These are phyloP conservation scores for Ogataea methanolica DNA, from an alignment of 805 yeast genomes.

Conservation along the genomic window DNA sequence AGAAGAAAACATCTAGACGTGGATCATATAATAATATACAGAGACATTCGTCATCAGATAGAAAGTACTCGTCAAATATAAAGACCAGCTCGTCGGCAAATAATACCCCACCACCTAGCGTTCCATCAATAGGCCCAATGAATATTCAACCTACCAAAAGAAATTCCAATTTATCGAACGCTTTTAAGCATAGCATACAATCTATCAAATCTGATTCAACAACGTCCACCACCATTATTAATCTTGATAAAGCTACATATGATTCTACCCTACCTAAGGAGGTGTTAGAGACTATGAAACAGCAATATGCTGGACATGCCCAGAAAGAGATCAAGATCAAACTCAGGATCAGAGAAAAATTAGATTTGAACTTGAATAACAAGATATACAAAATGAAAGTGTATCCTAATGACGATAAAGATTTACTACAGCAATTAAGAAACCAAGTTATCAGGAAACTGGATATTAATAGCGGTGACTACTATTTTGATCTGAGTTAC, in stretches of 20 bases:
- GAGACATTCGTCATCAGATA: conserved; percentile 4
- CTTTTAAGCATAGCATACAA: neutral
- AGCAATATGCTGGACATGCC: neutral
- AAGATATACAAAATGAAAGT: conserved; percentile 24
- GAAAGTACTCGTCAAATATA: conserved; percentile 6
- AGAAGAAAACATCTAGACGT: conserved; percentile 18
- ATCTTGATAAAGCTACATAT: neutral
- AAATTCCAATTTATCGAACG: neutral
- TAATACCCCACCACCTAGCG: conserved; percentile 13
- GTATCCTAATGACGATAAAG: conserved; percentile 5
- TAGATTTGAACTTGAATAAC: conserved; percentile 15
- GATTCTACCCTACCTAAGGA: neutral
- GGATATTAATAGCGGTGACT: conserved; percentile 16
- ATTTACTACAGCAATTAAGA: conserved; percentile 8
- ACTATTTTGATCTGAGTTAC: conserved; percentile 31
- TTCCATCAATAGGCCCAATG: conserved; percentile 18
- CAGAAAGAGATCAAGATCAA: conserved; percentile 10
- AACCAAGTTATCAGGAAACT: conserved; percentile 17
- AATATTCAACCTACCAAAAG: neutral
- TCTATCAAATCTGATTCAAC: conserved; percentile 3
- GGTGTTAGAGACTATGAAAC: too few relatives aligned
- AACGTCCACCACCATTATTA: conserved; percentile 9
- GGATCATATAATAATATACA: conserved; percentile 12
- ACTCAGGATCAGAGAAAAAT: conserved; percentile 17
- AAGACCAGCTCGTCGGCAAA: conserved; percentile 15